Evolutionary conservation across 2,329 filamentous ascomycete species (phyloP), one percentile per base, ranked within the genome.

Genomic region (Colletotrichum eleusines): DNA sequence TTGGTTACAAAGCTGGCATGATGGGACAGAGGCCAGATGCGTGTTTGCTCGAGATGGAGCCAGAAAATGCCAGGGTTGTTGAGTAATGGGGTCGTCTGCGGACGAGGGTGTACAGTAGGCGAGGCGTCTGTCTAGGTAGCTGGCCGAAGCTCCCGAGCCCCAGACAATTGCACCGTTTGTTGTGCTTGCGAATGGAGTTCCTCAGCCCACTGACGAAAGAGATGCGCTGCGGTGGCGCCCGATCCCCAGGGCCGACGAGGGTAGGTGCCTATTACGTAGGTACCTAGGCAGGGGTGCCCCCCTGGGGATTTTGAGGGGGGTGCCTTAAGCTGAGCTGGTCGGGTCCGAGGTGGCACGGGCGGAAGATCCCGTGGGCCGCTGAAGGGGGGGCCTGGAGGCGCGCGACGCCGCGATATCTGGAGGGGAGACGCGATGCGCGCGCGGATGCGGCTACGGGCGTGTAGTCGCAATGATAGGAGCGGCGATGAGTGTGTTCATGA

Each of bases 61-160:
- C 28, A 63, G 23, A 53, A 26, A 26, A 18, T 51, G 44, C 68
- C 28, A 62, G 57, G 65, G 38, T 58, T 61, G 38, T 44, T 69
- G 38, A 64, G 33, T 59, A 71, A 71, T 71, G 68, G 68, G 64
- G 68, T 69, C 59, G 68, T 69, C 57, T n/a, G 68, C 64, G 12
- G 68, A 68, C 63, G 66, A 66, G 63, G 63, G 67, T 66, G 60
- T 51, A n/a, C n/a, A n/a, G n/a, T n/a, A 44, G 60, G 48, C 60
- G 40, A 63, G 50, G 66, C 46, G 64, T 71, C n/a, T 48, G 64
- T 71, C 33, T 44, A 63, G 67, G 67, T 71, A 63, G 67, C 71
- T 71, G 71, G 62, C 63, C 48, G 67, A 62, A 72, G 67, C 71
- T 72, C 46, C 63, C n/a, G n/a, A n/a, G n/a, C n/a, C n/a, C n/a